Evolutionary conservation across 1,284 basidiomycete genomes (phyloP), one percentile per base, ranked within the genome.

Genomic region (Ceratobasidium sp.): DNA sequence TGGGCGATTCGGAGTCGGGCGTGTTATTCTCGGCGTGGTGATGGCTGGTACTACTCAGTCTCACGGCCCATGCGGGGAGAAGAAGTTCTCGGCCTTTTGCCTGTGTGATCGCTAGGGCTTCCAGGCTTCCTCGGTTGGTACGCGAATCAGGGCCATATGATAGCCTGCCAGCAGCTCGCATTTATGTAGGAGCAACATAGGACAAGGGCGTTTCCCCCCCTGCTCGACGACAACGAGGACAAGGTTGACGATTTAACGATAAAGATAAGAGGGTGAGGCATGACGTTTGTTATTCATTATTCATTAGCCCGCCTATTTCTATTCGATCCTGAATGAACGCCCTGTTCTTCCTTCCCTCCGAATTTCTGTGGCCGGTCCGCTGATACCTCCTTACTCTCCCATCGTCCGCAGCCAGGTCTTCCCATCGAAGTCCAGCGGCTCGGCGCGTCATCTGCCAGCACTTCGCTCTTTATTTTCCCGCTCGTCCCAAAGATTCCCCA

Each of bases 41-140:
- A 41, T 41, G 36, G 36, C 11, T 47, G 59, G 59, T 17, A 48
- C 60, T 63, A 44, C n/a, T n/a, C 62, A 64, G 62, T 27, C 62
- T 31, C 62, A 50, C 22, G 62, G 19, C 31, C 57, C 54, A 69
- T 54, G 45, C 29, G 69, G 44, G 36, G 36, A 44, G 62, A 64
- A 44, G 53, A 56, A 54, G 36, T 11, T 11, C 22, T 41, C 67
- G 41, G 47, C 24, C 31, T 57, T 72, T 72, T 69, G 44, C 31
- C 56, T 60, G 54, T 27, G 47, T 72, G 69, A 60, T 59, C 57
- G 69, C 31, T 44, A 45, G 53, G 66, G 27, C 53, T 60, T 72
- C 56, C 31, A 54, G 69, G 69, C 44, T 72, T 72, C 69, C 51
- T 72, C 69, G 56, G 47, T 72, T 72, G 27, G 51, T 72, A 54